Conservation (phyloP, 2,329 filamentous ascomycete species). For the Penicillium digitatum region DNA sequence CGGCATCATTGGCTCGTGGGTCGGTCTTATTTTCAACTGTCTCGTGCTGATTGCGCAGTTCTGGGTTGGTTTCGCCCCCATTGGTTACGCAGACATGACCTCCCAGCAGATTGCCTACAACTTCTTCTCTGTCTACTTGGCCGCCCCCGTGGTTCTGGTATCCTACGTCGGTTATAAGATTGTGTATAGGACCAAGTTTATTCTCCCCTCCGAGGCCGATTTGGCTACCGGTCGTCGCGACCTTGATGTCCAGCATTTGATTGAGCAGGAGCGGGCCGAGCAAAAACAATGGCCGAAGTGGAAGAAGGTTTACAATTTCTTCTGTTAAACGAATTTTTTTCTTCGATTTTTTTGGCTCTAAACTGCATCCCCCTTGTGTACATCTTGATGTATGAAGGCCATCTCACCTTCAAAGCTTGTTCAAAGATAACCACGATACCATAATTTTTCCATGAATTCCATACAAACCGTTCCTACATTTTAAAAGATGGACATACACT, state of each 20-base stretch:
- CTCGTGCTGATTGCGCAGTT: slow-evolving; percentile 79
- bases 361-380: background rate
- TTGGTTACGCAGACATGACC: slow-evolving; percentile 52
- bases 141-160: slow-evolving; percentile 52
- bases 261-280: slow-evolving; percentile 77
- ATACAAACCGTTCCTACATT: background rate
- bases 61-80: slow-evolving; percentile 78
- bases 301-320: slow-evolving; percentile 70
- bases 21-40: slow-evolving; percentile 71
- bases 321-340: slow-evolving; percentile 53
- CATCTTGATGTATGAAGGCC: background rate
- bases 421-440: background rate
- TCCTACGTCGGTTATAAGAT: slow-evolving; percentile 74
- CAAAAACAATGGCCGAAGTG: slow-evolving; percentile 66
- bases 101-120: slow-evolving; percentile 51
- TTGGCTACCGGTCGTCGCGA: slow-evolving; percentile 79
- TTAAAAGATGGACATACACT: background rate
- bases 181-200: slow-evolving; percentile 63
- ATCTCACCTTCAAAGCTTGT: background rate
- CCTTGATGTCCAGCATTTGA: slow-evolving; percentile 72
- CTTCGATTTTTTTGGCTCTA: background rate
- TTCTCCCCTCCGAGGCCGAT: slow-evolving; percentile 73
- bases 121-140: slow-evolving; percentile 66
- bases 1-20: slow-evolving; percentile 73
- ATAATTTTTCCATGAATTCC: slow-evolving; percentile 1